Conservation (phyloP, 2,329 filamentous ascomycete species). For the Didymella exigua region DNA sequence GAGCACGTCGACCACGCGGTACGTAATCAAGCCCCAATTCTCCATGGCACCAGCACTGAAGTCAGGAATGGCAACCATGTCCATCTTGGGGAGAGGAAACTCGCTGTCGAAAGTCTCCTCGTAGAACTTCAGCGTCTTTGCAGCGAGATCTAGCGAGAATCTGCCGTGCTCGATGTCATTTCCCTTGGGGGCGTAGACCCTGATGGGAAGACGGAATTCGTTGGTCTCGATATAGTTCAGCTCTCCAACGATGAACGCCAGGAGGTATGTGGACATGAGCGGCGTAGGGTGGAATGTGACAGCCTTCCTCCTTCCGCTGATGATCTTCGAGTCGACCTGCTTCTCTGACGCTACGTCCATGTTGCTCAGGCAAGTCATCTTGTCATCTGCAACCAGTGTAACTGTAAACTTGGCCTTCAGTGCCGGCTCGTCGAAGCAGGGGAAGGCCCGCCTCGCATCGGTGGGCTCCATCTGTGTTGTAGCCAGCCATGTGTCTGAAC, state of each 20-base stretch:
- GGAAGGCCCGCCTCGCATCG: conserved; percentile 89
- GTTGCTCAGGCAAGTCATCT: conserved; percentile 91
- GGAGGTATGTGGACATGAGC: conserved; percentile 92
- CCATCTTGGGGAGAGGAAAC: conserved; percentile 92
- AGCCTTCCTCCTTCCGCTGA: conserved; percentile 73
- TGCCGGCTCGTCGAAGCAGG: conserved; percentile 94
- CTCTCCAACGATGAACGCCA: conserved; percentile 93
- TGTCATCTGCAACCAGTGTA: conserved; percentile 87
- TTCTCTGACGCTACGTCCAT: conserved; percentile 90
- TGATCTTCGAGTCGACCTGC: conserved; percentile 69
- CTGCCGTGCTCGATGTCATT: conserved; percentile 88
- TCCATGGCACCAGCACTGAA: conserved; percentile 97
- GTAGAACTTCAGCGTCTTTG: conserved; percentile 89
- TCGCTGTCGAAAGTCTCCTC: conserved; percentile 90
- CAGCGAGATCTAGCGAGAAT: conserved; percentile 88
- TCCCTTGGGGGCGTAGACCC: conserved; percentile 91
- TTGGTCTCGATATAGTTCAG: conserved; percentile 93
- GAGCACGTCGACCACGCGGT: conserved; percentile 87
- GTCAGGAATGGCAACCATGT: conserved; percentile 94
- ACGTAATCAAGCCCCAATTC: conserved; percentile 97
- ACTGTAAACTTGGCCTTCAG: conserved; percentile 93
- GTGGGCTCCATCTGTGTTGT: conserved; percentile 97
- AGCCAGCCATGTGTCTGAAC: conserved; percentile 79
- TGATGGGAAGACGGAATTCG: conserved; percentile 86
- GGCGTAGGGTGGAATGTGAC: conserved; percentile 93